Base-by-base conservation (phyloP, 2,329 filamentous ascomycete genomes). In the Fusarium sp. region DNA sequence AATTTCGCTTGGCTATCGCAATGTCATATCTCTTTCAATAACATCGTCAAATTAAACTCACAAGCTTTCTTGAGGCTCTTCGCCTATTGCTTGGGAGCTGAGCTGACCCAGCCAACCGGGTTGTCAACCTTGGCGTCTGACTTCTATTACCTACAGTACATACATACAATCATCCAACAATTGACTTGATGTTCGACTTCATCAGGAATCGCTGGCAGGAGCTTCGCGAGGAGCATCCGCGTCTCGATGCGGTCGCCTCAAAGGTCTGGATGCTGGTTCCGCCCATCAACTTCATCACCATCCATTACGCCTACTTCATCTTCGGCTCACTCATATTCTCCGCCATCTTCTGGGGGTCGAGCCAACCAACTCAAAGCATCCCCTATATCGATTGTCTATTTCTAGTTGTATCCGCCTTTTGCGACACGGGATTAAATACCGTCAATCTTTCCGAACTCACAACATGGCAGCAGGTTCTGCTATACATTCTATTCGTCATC, bases 251-350 rank as follows among this genome's bases (percentile, higher is more conserved):
- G 4, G 29, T 59, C 18, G 57, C 64, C 22, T 44, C 46, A 11
- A 42, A 50, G 15, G 22, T 60, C 20, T 54, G 56, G 24, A 46
- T 34, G 25, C 43, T 62, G 42, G 49, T 83, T 11, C 84, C 84
- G 12, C 81, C 83, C 7, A 77, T 88, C 65, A 90, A 90, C 71
- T 91, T 88, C 76, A 86, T 91, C 73, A 89, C 87, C 4, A 73
- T 92, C 8, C 91, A 92, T 76, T 91, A 92, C 79, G 77, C 84
- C 53, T 92, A 92, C 79, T 92, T 92, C 76, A 82, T 91, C 65
- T 63, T 80, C 14, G 85, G 85, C 9, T 84, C 83, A 54, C 75
- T 92, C 8, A 30, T 90, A 22, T 83, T 82, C 54, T 89, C 89
- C 16, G 70, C 87, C 61, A 84, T 92, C 54, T 90, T 92, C 74